Base-by-base conservation (phyloP, 192 early-diverging fungal species). In the Mortierella alpina region DNA sequence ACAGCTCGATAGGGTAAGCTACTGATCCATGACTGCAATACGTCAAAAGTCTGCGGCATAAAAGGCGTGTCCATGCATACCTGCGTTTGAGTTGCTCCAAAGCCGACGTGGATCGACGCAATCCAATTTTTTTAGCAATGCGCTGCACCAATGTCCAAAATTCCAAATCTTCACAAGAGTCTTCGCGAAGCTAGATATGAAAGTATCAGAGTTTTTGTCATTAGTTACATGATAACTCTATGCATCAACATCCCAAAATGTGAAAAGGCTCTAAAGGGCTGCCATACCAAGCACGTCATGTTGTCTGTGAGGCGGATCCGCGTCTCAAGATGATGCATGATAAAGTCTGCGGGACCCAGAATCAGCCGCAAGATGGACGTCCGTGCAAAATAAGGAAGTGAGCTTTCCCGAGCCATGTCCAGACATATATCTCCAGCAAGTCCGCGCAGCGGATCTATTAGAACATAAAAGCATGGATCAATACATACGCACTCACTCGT, bases 291-390 rank as follows among this genome's bases (percentile, higher is more conserved):
- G 17, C 2, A 18, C 0, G 51, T 31, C 1, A 80, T 67, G 31
- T 39, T 41, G 13, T 63, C 59, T 14, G 68, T 49, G 6, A 80
- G 68, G 1, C 10, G 42, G 11, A 72, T 64, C 18, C 69, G 52
- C 10, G 63, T 62, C 41, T 80, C 70, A 1, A 68, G 48, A 41
- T 80, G 63, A 46, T 80, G 57, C 65, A 80, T 13, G 22, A 80
- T 58, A 58, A 80, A 80, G 1, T 63, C 48, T 39, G 77, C 77
- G 20, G 69, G 70, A 5, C 66, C 70, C 10, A 80, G 49, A 13
- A 80, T 59, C 11, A 80, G 51, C 10, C 52, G 52, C 41, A 80
- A 23, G 20, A 63, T 46, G 6, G 59, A 68, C 10, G 49, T 72
- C 6, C 77, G 49, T n/a, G 70, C 70, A 52, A 51, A 64, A 22